phyloP scores from a whole-genome alignment of 345 rosid species.

The Diplotaxis tenuifolia region DNA sequence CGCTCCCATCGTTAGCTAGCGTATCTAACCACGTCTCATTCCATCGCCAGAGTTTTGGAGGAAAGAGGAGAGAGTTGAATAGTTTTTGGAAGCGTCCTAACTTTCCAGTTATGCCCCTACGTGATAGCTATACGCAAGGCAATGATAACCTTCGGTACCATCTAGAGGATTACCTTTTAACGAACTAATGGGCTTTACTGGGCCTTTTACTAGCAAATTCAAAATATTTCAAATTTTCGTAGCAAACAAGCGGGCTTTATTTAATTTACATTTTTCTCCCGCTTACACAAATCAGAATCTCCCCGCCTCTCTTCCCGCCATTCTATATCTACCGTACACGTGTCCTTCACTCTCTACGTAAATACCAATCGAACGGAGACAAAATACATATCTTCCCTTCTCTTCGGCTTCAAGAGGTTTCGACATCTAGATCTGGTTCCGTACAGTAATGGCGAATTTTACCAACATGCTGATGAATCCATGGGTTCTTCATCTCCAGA shows the following conservation, averaged over 20 bases:
- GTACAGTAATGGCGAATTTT: conserved; percentile 44
- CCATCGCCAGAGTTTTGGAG: conserved; percentile 32
- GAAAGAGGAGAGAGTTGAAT: conserved; percentile 21
- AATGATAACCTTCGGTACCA: not conserved
- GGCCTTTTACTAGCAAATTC: not conserved
- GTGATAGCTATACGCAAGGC: not conserved
- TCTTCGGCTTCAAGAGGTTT: conserved; percentile 2
- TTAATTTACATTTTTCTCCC: conserved; percentile 24
- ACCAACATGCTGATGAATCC: conserved; percentile 50
- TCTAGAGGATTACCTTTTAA: not conserved
- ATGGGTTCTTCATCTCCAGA: conserved; percentile 77
- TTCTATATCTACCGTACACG: conserved; percentile 38
- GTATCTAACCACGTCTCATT: conserved; percentile 21
- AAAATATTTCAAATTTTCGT: conserved; percentile 22
- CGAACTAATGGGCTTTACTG: conserved; percentile 20
- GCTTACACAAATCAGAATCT: conserved; percentile 10
- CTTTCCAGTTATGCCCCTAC: conserved; percentile 26
- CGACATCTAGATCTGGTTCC: conserved; percentile 25
- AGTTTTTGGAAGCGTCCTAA: conserved; percentile 29
- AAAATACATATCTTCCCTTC: not conserved
- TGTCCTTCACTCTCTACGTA: conserved; percentile 16
- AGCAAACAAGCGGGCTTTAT: conserved; percentile 28
- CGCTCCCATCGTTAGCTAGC: conserved; percentile 31
- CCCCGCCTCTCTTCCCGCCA: conserved; percentile 35
- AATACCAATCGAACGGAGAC: conserved; percentile 20